Evolutionary conservation across 2,329 filamentous ascomycete genomes (phyloP).

Genomic region (Exophiala aquamarina): DNA sequence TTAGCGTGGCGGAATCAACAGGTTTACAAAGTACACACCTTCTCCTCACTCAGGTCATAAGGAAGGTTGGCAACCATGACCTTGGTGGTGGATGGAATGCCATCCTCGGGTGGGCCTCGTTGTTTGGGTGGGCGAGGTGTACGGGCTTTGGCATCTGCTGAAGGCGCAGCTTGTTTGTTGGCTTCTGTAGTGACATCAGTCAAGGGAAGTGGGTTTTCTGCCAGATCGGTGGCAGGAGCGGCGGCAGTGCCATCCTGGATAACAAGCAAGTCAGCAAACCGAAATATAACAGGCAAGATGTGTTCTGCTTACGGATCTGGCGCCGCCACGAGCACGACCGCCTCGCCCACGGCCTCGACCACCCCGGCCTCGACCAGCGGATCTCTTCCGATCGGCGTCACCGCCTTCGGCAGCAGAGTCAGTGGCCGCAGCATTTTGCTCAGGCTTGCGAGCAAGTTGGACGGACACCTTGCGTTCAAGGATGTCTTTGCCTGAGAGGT

Average conservation of each 20-base stretch:
- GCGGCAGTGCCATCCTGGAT: constrained; percentile 30
- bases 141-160: constrained; percentile 39
- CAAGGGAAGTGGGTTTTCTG: constrained; percentile 55
- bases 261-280: constrained; percentile 7
- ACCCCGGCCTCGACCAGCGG: constrained; percentile 59
- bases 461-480: constrained; percentile 99
- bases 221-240: constrained; percentile 44
- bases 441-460: constrained; percentile 96
- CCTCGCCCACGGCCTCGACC: constrained; percentile 61
- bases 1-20: constrained; percentile 29
- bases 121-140: constrained; percentile 65
- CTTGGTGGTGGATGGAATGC: constrained; percentile 98
- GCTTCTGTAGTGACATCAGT: constrained; percentile 58
- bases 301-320: constrained; percentile 19
- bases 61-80: constrained; percentile 99
- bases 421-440: constrained; percentile 70
- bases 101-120: constrained; percentile 95
- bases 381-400: constrained; percentile 59
- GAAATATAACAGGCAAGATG: neutral
- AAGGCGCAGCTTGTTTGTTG: constrained; percentile 35
- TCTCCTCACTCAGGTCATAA: constrained; percentile 96
- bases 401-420: constrained; percentile 71
- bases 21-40: constrained; percentile 58
- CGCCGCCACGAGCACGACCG: constrained; percentile 63
- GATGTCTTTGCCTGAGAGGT: constrained; percentile 96